phyloP scores from a whole-genome alignment of 2,329 filamentous ascomycete species.

The Colletotrichum neosansevieriae region DNA sequence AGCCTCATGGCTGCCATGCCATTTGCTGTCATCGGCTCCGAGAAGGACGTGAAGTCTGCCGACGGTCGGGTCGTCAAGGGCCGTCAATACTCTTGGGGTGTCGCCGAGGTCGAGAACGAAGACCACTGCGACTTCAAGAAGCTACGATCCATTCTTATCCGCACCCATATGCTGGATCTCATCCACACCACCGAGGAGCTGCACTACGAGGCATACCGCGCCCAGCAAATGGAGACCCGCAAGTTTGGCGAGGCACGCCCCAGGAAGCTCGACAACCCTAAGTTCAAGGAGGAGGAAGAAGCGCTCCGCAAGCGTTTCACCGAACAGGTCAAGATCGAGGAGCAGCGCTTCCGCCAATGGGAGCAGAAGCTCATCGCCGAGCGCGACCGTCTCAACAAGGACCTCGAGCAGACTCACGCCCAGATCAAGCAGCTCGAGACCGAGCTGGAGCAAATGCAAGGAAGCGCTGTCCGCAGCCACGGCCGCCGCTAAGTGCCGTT shows the following conservation, averaged over 20 bases:
- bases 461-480: conserved; percentile 88
- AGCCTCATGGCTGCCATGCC: conserved; percentile 97
- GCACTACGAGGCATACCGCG: conserved; percentile 99
- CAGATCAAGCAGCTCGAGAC: conserved; percentile 91
- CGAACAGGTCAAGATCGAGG: conserved; percentile 99
- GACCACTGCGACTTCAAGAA: conserved; percentile 99
- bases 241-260: conserved; percentile 99
- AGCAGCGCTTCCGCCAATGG: conserved; percentile 99
- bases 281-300: conserved; percentile 99
- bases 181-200: conserved; percentile 99
- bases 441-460: conserved; percentile 95
- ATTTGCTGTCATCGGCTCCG: conserved; percentile 97
- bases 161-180: conserved; percentile 99
- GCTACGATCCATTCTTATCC: conserved; percentile 97
- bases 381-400: conserved; percentile 99
- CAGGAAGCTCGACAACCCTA: conserved; percentile 98
- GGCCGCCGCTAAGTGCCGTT: conserved; percentile 79
- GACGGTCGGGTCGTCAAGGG: conserved; percentile 99
- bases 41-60: conserved; percentile 98
- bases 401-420: conserved; percentile 97
- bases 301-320: conserved; percentile 98
- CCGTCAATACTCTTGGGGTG: conserved; percentile 98
- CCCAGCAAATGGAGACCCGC: conserved; percentile 99
- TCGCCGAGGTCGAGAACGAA: conserved; percentile 99
- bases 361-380: conserved; percentile 99